Conservation (phyloP, 257 asterid genomes). For the Penstemon davidsonii region DNA sequence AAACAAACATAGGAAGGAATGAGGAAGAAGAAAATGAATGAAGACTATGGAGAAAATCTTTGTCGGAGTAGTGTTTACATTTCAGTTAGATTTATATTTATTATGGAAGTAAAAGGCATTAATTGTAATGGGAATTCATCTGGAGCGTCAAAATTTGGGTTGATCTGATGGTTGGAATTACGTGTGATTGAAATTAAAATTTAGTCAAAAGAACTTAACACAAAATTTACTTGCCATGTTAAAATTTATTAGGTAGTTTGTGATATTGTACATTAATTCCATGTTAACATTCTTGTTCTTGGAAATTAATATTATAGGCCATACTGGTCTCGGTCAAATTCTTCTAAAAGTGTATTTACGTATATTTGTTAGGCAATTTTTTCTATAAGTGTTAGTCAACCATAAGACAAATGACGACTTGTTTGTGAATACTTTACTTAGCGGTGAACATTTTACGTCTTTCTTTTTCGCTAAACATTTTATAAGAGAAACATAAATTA, state of each 20-base stretch:
- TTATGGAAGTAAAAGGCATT: conserved; percentile 37
- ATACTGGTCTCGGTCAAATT: background rate
- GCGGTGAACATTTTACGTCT: no score
- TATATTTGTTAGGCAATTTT: background rate
- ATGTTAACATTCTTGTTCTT: background rate
- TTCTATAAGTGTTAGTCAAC: no score
- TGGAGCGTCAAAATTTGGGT: conserved; percentile 27
- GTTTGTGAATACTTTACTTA: no score
- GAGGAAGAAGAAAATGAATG: conserved; percentile 27
- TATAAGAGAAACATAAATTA: no score
- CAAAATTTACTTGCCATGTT: background rate
- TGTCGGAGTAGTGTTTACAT: conserved; percentile 24
- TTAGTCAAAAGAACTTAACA: background rate
- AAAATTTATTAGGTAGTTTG: background rate
- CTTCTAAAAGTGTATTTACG: background rate
- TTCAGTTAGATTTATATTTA: conserved; percentile 42
- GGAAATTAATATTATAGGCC: background rate
- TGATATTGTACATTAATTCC: background rate
- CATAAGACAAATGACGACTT: no score
- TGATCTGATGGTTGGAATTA: conserved; percentile 33
- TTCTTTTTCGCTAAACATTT: no score
- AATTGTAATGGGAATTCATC: conserved; percentile 31
- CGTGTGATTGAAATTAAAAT: background rate
- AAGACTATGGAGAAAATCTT: conserved; percentile 26
- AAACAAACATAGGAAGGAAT: no score